These are phyloP conservation scores for Fallopia convolvulus DNA, from an alignment of 148 eudicot genomes.

Conservation along the genomic window DNA sequence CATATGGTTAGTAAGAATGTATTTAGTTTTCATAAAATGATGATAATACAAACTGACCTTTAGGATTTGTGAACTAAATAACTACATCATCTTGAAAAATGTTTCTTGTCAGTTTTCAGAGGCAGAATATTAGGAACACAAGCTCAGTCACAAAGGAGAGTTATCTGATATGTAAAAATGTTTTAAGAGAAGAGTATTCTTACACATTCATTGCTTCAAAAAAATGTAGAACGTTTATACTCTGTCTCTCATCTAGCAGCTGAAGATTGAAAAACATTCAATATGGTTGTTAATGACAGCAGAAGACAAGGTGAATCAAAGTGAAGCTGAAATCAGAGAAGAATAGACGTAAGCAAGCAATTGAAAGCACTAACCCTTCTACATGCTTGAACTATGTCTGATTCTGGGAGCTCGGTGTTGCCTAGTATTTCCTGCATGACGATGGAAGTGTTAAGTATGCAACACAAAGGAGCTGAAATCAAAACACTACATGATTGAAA, in stretches of 20 bases:
- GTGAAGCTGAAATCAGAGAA: background rate
- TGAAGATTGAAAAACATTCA: slow-evolving; percentile 19
- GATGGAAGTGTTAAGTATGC: background rate
- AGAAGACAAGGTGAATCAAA: background rate
- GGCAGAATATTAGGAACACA: background rate
- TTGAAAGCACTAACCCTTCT: slow-evolving; percentile 47
- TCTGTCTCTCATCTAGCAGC: slow-evolving; percentile 61
- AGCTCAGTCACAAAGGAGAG: background rate
- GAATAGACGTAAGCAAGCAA: background rate
- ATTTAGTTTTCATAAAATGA: background rate
- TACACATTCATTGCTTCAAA: slow-evolving; percentile 85
- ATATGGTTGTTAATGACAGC: background rate
- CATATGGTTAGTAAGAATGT: background rate
- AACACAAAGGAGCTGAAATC: background rate
- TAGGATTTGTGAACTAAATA: slow-evolving; percentile 72
- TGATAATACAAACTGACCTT: slow-evolving; percentile 33
- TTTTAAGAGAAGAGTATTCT: background rate
- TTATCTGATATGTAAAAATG: background rate
- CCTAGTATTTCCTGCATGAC: slow-evolving; percentile 61
- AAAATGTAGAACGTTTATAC: slow-evolving; percentile 62
- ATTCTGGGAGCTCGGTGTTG: slow-evolving; percentile 51
- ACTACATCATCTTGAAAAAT: slow-evolving; percentile 83
- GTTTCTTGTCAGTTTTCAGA: slow-evolving; percentile 44
- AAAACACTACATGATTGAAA: slow-evolving; percentile 62
- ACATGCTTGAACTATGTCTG: slow-evolving; percentile 67